Evolutionary conservation across 805 yeast genomes (phyloP), one percentile per base, ranked within the genome.

Genomic region (Metschnikowia koreensis): DNA sequence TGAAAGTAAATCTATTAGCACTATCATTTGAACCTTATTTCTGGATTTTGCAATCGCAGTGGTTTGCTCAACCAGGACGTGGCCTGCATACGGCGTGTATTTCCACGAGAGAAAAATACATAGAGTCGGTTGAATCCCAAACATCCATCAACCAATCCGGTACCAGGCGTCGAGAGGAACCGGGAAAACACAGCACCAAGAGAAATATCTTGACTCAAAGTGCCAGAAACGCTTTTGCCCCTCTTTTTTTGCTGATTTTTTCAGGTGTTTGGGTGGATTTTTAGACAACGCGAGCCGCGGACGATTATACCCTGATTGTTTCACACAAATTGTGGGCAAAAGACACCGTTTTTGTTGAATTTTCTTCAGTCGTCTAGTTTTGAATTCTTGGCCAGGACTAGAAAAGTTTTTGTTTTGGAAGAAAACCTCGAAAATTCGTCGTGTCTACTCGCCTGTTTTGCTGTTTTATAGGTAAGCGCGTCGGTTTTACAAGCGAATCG

Each of bases 101-200:
- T 22, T 44, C n/a, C 41, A 37, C 41, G 40, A 13, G 27, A 44
- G 47, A 44, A 44, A 44, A 44, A 44, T 44, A 44, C 47, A 36
- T 37, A 27, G 47, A 11, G n/a, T 11, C 31, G 27, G 11, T 7
- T 1, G 28, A n/a, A 26, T 26, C n/a, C 26, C 16, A 5, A 40
- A 13, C 37, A 5, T 40, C 40, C 49, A 46, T 33, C 49, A 40
- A 17, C 15, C 39, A 46, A 46, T 34, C 49, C 44, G 40, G 7
- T 22, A 33, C 49, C 31, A 38, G 28, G 43, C 15, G 34, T 26
- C 6, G 27, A 15, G 13, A 10, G 36, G 41, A 27, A 16, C n/a
- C 36, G 41, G 15, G 15, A 15, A 15, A 40, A 15, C 15, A 15
- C 43, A 2, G 15, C 9, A 7, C 27, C 31, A 3, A 26, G 31